Percentiles rank a stretch among this genome's conserved stretches.
These are phyloP conservation scores for Cardamine resedifolia DNA, from an alignment of 345 rosid genomes.

Conservation along the genomic window DNA sequence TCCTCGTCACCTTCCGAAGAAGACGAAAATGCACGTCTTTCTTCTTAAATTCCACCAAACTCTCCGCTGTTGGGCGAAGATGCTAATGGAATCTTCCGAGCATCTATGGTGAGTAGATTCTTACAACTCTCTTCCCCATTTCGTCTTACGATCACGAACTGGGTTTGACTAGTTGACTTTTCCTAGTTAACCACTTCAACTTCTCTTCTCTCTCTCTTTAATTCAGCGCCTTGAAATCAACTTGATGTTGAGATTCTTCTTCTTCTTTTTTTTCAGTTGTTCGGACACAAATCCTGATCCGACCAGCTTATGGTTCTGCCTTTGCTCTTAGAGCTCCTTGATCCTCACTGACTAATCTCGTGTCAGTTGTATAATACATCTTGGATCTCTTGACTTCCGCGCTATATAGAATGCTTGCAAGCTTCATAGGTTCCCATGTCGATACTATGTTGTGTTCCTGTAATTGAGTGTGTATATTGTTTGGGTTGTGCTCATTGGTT, in stretches of 20 bases:
- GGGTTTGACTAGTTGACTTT: slow-evolving; percentile 16
- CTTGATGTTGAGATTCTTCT: not conserved
- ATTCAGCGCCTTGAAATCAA: not conserved
- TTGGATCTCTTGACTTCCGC: not conserved
- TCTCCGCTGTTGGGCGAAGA: slow-evolving; percentile 2
- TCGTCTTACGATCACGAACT: too few species aligned
- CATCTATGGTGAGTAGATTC: slow-evolving; percentile 36
- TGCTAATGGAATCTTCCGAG: slow-evolving; percentile 30
- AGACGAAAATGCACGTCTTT: slow-evolving; percentile 28
- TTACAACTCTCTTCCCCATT: not conserved
- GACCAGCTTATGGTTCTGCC: slow-evolving; percentile 22
- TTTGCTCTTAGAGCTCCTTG: not conserved
- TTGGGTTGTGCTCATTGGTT: slow-evolving; percentile 85
- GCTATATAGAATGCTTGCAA: slow-evolving; percentile 28
- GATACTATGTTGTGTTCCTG: slow-evolving; percentile 74
- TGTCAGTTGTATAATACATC: not conserved
- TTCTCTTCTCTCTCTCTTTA: not conserved
- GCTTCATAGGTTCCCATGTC: slow-evolving; percentile 68
- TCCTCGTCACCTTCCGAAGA: not conserved
- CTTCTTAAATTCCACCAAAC: not conserved
- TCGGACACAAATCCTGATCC: slow-evolving; percentile 7
- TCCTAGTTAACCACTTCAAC: not conserved
- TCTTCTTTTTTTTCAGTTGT: not conserved
- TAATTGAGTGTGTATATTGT: slow-evolving; percentile 87
- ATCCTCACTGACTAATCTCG: slow-evolving; percentile 19